Percentiles rank a stretch among this genome's conserved stretches.
Conservation (phyloP, 2,329 filamentous ascomycete genomes). For the Claviceps sp. region DNA sequence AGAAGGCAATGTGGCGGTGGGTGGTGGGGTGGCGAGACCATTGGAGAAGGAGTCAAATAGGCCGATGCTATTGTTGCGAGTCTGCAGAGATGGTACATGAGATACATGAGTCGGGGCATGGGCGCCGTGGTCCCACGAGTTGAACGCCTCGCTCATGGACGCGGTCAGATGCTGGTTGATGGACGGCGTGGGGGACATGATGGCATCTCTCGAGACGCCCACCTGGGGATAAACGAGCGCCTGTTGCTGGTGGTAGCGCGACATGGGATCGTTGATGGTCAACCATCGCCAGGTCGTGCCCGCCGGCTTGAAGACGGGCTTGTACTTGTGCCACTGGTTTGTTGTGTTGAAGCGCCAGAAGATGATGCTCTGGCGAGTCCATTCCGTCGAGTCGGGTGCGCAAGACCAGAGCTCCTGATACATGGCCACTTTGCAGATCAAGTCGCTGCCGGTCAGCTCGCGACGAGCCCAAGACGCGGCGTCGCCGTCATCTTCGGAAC, state of each 20-base stretch:
- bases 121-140: slow-evolving; percentile 29
- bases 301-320: slow-evolving; percentile 34
- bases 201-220: slow-evolving; percentile 24
- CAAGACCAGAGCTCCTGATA: slow-evolving; percentile 52
- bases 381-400: slow-evolving; percentile 31
- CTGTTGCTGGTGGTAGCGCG: slow-evolving; percentile 42
- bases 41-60: slow-evolving; percentile 38
- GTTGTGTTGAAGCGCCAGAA: slow-evolving; percentile 48
- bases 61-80: slow-evolving; percentile 21
- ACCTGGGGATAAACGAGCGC: slow-evolving; percentile 24
- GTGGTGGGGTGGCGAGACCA: slow-evolving; percentile 43
- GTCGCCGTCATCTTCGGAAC: slow-evolving; percentile 27
- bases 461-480: slow-evolving; percentile 26
- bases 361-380: slow-evolving; percentile 45
- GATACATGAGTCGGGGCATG: slow-evolving; percentile 13
- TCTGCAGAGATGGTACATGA: slow-evolving; percentile 20
- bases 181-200: slow-evolving; percentile 41
- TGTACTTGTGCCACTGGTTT: slow-evolving; percentile 37
- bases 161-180: slow-evolving; percentile 38
- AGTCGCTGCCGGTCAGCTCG: slow-evolving; percentile 36
- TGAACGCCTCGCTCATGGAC: slow-evolving; percentile 44
- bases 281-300: slow-evolving; percentile 50
- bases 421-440: slow-evolving; percentile 50
- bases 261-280: slow-evolving; percentile 45
- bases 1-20: slow-evolving; percentile 35